Evolutionary conservation across 768 basidiomycete genomes (phyloP).

Genomic region (Hygrocybe punicea): DNA sequence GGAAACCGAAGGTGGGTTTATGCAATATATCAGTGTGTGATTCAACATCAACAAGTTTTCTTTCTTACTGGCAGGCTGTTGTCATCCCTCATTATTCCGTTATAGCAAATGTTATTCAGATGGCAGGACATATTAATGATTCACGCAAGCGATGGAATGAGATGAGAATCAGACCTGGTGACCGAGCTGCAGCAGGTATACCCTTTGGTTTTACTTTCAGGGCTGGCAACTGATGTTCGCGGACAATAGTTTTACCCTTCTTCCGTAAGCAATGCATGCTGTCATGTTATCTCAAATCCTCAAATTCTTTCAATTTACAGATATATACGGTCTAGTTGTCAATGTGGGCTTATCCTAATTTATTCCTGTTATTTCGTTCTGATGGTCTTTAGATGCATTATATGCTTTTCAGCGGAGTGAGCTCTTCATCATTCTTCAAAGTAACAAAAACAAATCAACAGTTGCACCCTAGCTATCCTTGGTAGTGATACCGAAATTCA

Average conservation of each 20-base stretch:
- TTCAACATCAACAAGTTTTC: background rate
- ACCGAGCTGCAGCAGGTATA: conserved; percentile 57
- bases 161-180: conserved; percentile 51
- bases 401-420: conserved; percentile 52
- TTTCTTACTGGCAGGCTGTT: too few relatives aligned
- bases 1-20: conserved; percentile 67
- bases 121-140: conserved; percentile 51
- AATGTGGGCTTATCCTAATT: conserved; percentile 38
- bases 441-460: background rate
- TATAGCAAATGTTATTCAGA: conserved; percentile 61
- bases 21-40: conserved; percentile 41
- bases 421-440: conserved; percentile 10
- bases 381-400: conserved; percentile 58
- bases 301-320: conserved; percentile 32
- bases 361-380: background rate
- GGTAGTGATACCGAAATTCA: conserved; percentile 66
- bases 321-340: conserved; percentile 66
- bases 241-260: conserved; percentile 50
- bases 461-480: conserved; percentile 40
- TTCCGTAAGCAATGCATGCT: conserved; percentile 52
- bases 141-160: conserved; percentile 44
- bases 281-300: conserved; percentile 18
- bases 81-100: conserved; percentile 58
- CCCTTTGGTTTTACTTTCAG: conserved; percentile 5
- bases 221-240: conserved; percentile 17